A percentile compares a stretch with the other conserved stretches of the same genome.
Conservation (phyloP, 805 yeast genomes). For the Yarrowia deformans region DNA sequence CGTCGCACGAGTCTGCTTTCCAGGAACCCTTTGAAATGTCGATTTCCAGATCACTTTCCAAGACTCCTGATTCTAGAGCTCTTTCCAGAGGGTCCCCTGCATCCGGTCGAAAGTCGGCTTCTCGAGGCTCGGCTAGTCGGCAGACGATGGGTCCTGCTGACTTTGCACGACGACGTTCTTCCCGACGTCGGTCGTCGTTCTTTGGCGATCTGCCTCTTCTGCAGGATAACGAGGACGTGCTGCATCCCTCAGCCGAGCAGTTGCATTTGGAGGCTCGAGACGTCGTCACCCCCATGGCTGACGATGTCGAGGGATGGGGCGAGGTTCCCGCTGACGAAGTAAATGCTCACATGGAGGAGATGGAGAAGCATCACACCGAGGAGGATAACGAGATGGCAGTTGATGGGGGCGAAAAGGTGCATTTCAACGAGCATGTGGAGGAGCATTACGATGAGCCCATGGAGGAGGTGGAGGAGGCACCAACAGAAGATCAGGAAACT, state of each 20-base stretch:
- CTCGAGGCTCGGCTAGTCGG: constrained; percentile 3
- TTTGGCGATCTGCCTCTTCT: constrained; percentile 12
- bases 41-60: constrained; percentile 13
- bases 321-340: constrained; percentile 25
- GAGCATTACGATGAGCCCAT: neutral
- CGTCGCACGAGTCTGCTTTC: neutral
- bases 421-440: constrained; percentile 18
- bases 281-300: constrained; percentile 32
- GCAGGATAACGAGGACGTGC: constrained; percentile 26
- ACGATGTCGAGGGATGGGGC: constrained; percentile 22
- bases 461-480: neutral
- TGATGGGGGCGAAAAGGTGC: constrained; percentile 1
- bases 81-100: constrained; percentile 10
- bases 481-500: neutral
- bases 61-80: constrained; percentile 12
- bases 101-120: constrained; percentile 11
- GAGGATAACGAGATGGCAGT: neutral
- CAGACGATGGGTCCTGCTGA: constrained; percentile 26
- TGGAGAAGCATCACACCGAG: neutral
- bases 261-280: constrained; percentile 40
- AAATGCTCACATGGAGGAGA: neutral
- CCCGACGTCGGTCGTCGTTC: constrained; percentile 26
- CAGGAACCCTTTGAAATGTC: constrained; percentile 19
- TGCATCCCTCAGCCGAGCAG: constrained; percentile 39
- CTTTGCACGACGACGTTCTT: constrained; percentile 8